Evolutionary conservation across 345 rosid genomes (phyloP).

Genomic region (Turritis glabra): DNA sequence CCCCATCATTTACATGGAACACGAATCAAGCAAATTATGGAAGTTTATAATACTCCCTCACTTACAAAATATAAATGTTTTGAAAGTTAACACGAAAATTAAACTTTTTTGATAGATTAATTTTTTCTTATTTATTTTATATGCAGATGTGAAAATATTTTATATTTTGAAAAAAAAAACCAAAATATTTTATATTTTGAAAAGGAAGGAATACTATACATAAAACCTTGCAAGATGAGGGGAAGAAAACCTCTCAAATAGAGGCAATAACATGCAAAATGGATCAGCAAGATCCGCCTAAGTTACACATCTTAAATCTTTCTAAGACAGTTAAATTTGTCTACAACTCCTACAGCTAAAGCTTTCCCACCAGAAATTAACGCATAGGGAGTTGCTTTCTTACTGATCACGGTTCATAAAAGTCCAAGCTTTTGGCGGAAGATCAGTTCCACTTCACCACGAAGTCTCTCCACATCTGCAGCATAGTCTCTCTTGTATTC

Average conservation of each 20-base stretch:
- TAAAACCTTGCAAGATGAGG: neutral
- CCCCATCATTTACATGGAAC: constrained; percentile 1
- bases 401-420: constrained; percentile 41
- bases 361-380: constrained; percentile 20
- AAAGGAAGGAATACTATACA: too few relatives aligned
- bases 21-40: constrained; percentile 2
- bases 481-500: constrained; percentile 70
- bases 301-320: constrained; percentile 24
- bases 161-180: too few relatives aligned
- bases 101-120: too few relatives aligned
- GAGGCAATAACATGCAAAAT: constrained; percentile 13
- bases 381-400: constrained; percentile 28
- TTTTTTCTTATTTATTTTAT: too few relatives aligned
- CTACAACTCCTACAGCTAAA: constrained; percentile 27
- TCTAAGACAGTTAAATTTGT: constrained; percentile 2
- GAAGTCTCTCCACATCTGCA: constrained; percentile 63
- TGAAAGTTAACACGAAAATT: too few relatives aligned
- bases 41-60: constrained; percentile 16
- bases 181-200: too few relatives aligned
- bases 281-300: constrained; percentile 11
- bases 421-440: constrained; percentile 58
- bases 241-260: neutral
- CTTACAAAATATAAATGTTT: too few relatives aligned
- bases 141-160: too few relatives aligned
- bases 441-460: constrained; percentile 65